Percentiles rank a stretch among this genome's conserved stretches.
Conservation (phyloP, 352 stramenopile species). For the Pythium brachiatum region DNA sequence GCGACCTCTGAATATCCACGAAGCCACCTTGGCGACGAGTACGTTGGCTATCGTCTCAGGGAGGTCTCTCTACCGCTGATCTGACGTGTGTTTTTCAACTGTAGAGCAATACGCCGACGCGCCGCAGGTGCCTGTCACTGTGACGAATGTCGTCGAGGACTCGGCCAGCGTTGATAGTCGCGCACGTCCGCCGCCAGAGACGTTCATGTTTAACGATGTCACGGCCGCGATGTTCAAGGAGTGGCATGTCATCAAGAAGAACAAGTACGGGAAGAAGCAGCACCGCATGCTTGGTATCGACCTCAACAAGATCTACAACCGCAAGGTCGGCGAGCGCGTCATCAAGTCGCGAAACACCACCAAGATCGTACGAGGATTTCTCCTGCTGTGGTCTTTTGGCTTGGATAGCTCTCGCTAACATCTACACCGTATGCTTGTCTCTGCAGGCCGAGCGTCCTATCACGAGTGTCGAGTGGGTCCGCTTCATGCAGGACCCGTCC, state of each 20-base stretch:
- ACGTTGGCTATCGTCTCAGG: constrained; percentile 22
- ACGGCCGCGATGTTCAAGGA: constrained; percentile 90
- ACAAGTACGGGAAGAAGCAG: constrained; percentile 90
- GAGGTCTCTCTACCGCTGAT: not conserved
- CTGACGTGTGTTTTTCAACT: not conserved
- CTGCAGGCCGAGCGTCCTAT: constrained; percentile 78
- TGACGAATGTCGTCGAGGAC: constrained; percentile 66
- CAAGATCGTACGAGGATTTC: constrained; percentile 88
- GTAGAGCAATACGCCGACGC: constrained; percentile 85
- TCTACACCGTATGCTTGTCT: constrained; percentile 8
- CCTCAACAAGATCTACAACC: constrained; percentile 89
- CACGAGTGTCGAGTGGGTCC: constrained; percentile 82
- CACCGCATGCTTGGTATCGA: constrained; percentile 87
- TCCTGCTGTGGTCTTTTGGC: no score
- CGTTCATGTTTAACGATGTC: constrained; percentile 91
- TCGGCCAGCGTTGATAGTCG: constrained; percentile 62
- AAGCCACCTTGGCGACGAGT: constrained; percentile 87
- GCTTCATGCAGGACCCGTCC: constrained; percentile 81
- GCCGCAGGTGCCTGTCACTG: constrained; percentile 65
- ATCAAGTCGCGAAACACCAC: constrained; percentile 88
- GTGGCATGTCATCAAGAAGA: constrained; percentile 90
- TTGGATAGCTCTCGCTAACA: not conserved
- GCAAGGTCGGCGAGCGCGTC: constrained; percentile 86
- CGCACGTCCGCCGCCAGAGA: constrained; percentile 71
- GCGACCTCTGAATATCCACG: constrained; percentile 78